Percentiles rank a stretch among this genome's conserved stretches.
phyloP scores from a whole-genome alignment of 768 basidiomycete genomes.

The Heimioporus sp. region DNA sequence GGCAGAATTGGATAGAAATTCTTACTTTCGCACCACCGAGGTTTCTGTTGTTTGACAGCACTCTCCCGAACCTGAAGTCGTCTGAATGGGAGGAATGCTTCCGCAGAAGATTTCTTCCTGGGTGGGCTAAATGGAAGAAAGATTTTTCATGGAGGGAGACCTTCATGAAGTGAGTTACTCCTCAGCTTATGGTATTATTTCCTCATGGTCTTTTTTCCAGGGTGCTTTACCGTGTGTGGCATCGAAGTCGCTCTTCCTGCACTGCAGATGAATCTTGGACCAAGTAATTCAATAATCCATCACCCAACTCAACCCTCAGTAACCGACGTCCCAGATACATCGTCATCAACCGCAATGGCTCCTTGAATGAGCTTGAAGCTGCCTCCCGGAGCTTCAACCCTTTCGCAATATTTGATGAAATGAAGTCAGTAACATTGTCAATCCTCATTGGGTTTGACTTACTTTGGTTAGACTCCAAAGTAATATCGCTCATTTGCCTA shows the following conservation, averaged over 20 bases:
- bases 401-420: slow-evolving; percentile 63
- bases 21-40: slow-evolving; percentile 57
- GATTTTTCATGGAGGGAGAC: slow-evolving; percentile 61
- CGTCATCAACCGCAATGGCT: slow-evolving; percentile 71
- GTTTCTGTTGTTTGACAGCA: slow-evolving; percentile 66
- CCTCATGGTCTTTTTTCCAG: slow-evolving; percentile 35
- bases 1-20: slow-evolving; percentile 80
- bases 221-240: slow-evolving; percentile 62
- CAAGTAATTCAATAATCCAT: slow-evolving; percentile 44
- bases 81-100: slow-evolving; percentile 78
- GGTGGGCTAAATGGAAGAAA: slow-evolving; percentile 72
- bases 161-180: slow-evolving; percentile 57
- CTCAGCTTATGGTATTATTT: neutral
- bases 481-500: slow-evolving; percentile 65
- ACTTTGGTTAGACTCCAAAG: slow-evolving; percentile 55
- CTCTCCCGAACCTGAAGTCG: slow-evolving; percentile 63
- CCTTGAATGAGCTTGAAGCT: slow-evolving; percentile 67
- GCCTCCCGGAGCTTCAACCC: slow-evolving; percentile 71
- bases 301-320: neutral
- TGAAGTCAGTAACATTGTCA: slow-evolving; percentile 53
- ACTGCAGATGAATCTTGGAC: slow-evolving; percentile 84
- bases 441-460: neutral
- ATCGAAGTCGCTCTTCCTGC: slow-evolving; percentile 65
- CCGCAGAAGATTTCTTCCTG: slow-evolving; percentile 66
- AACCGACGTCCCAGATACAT: slow-evolving; percentile 51